Percentiles rank a stretch among this genome's conserved stretches.
Conservation (phyloP, 495 filamentous ascomycete genomes). For the Xanthoparmelia taractica region DNA sequence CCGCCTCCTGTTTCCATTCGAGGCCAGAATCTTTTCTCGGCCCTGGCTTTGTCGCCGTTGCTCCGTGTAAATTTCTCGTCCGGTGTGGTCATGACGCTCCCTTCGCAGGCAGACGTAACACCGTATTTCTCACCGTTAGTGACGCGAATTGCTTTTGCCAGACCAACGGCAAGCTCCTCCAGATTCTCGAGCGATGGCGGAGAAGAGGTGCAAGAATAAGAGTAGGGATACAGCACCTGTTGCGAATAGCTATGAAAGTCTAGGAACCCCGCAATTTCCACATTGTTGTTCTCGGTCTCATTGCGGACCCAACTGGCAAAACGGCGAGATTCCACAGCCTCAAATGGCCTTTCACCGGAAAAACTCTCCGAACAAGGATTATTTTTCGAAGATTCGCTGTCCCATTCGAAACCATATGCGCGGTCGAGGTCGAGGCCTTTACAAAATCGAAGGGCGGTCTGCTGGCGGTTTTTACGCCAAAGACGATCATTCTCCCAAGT, state of each 20-base stretch:
- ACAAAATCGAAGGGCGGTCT: conserved; percentile 74
- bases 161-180: conserved; percentile 76
- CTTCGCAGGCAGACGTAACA: conserved; percentile 82
- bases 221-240: conserved; percentile 88
- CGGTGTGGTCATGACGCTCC: conserved; percentile 44
- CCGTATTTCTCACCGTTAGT: conserved; percentile 68
- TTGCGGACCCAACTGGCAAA: conserved; percentile 83
- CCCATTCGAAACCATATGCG: conserved; percentile 78
- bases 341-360: conserved; percentile 74
- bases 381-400: conserved; percentile 52
- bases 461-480: conserved; percentile 92
- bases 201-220: conserved; percentile 65
- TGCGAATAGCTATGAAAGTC: conserved; percentile 96
- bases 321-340: conserved; percentile 66
- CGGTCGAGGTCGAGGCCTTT: conserved; percentile 85
- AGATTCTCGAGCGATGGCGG: conserved; percentile 88
- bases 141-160: conserved; percentile 82
- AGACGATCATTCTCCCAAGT: conserved; percentile 86
- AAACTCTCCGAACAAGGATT: conserved; percentile 94
- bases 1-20: conserved; percentile 66
- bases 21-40: conserved; percentile 29
- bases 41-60: conserved; percentile 18
- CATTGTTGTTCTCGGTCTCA: conserved; percentile 61
- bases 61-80: conserved; percentile 12
- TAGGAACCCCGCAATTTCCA: conserved; percentile 70